Evolutionary conservation across 768 basidiomycete species (phyloP).

Genomic region (Auricularia cornea): DNA sequence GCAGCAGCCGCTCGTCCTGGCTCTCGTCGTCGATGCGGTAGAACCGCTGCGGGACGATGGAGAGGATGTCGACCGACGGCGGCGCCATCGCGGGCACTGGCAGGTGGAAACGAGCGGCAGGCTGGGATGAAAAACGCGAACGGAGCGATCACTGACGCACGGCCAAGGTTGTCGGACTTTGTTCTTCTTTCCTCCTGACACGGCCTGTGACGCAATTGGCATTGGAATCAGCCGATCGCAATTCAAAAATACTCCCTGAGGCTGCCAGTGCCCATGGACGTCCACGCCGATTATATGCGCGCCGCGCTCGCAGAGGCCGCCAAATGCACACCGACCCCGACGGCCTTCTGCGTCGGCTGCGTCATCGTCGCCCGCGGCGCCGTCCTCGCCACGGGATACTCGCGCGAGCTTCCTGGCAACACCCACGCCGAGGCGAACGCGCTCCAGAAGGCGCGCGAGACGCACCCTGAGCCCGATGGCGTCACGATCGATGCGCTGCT

Average conservation of each 20-base stretch:
- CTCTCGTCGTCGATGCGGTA: neutral
- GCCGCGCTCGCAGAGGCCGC: conserved; percentile 64
- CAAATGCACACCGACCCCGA: conserved; percentile 57
- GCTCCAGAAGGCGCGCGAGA: conserved; percentile 55
- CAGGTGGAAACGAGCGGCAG: too few species aligned
- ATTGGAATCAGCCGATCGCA: too few species aligned
- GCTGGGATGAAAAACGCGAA: too few species aligned
- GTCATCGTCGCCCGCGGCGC: conserved; percentile 45
- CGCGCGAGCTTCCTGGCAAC: conserved; percentile 85
- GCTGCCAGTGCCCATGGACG: too few species aligned
- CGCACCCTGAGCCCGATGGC: conserved; percentile 24
- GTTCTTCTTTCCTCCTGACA: too few species aligned
- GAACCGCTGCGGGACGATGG: neutral
- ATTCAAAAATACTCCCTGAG: too few species aligned
- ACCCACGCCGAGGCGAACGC: conserved; percentile 98
- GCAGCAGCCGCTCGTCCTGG: neutral
- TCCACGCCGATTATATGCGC: conserved; percentile 42
- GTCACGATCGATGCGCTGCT: conserved; percentile 41
- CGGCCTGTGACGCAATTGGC: too few species aligned
- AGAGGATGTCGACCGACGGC: neutral
- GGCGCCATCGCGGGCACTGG: neutral
- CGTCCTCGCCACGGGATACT: conserved; percentile 73
- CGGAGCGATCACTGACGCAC: too few species aligned
- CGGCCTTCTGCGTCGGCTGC: conserved; percentile 91
- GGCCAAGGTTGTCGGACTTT: too few species aligned